Conservation (phyloP, 2,329 filamentous ascomycete species). For the Penicillium sp. region DNA sequence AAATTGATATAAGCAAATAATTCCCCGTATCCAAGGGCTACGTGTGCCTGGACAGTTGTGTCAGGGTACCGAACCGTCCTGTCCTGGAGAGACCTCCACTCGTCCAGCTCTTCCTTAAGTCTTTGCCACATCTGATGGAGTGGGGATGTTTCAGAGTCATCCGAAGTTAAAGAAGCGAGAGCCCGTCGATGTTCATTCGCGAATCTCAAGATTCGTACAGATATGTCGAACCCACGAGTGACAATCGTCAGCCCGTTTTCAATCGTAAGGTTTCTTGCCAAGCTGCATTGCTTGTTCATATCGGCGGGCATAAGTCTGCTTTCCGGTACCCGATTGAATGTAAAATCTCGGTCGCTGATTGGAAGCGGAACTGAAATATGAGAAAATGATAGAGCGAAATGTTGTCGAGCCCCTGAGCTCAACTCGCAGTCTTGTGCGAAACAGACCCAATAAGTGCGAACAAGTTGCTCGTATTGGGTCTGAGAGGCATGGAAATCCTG, state of each 20-base stretch:
- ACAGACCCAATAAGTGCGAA: slow-evolving; percentile 44
- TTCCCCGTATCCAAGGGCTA: slow-evolving; percentile 41
- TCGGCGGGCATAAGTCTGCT: slow-evolving; percentile 35
- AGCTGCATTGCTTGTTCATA: slow-evolving; percentile 27
- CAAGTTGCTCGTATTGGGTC: slow-evolving; percentile 42
- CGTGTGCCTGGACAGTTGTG: slow-evolving; percentile 41
- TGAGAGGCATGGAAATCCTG: slow-evolving; percentile 38
- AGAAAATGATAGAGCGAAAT: slow-evolving; percentile 42
- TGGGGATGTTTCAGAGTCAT: slow-evolving; percentile 16
- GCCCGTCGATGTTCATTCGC: slow-evolving; percentile 41
- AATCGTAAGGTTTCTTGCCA: slow-evolving; percentile 32
- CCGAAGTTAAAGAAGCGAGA: slow-evolving; percentile 22
- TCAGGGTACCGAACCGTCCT: slow-evolving; percentile 37
- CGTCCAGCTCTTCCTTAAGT: slow-evolving; percentile 39
- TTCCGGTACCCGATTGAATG: slow-evolving; percentile 31
- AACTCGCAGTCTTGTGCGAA: slow-evolving; percentile 45
- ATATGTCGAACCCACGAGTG: slow-evolving; percentile 43
- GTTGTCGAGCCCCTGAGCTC: slow-evolving; percentile 41
- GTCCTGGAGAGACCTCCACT: slow-evolving; percentile 41
- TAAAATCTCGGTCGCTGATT: slow-evolving; percentile 42
- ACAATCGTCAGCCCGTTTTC: slow-evolving; percentile 41
- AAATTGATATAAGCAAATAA: slow-evolving; percentile 45
- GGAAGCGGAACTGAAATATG: slow-evolving; percentile 43
- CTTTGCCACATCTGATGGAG: slow-evolving; percentile 33
- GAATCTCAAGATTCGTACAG: slow-evolving; percentile 41